Evolutionary conservation across 176 grass and related monocot species (phyloP).

Genomic region (Bonia amplexicaulis): DNA sequence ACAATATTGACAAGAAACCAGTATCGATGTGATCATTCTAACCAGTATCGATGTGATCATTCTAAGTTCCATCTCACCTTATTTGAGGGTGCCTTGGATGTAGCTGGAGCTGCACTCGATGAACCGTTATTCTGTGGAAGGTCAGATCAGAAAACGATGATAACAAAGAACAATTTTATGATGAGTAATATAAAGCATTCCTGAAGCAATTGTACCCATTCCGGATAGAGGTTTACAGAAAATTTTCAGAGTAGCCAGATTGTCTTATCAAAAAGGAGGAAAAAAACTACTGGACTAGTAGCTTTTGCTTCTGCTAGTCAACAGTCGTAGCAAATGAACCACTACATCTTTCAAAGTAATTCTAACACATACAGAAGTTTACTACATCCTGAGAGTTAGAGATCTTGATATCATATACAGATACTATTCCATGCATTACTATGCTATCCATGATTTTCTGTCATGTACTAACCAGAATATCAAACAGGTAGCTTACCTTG

Average conservation of each 20-base stretch:
- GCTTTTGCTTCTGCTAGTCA: not conserved
- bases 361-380: not conserved
- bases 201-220: not conserved
- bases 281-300: not conserved
- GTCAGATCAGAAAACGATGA: not conserved
- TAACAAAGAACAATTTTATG: not conserved
- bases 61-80: conserved; percentile 29
- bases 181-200: not conserved
- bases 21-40: not conserved
- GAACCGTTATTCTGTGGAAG: conserved; percentile 67
- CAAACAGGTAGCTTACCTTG: conserved; percentile 45
- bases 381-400: not conserved
- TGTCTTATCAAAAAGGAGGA: not conserved
- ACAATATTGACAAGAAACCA: not conserved
- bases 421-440: not conserved
- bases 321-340: not conserved
- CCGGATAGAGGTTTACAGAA: not conserved
- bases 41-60: too few species aligned
- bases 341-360: not conserved
- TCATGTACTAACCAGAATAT: conserved; percentile 9
- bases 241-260: not conserved
- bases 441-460: not conserved
- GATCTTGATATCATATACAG: not conserved
- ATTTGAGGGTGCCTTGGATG: conserved; percentile 44
- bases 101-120: conserved; percentile 57